These are phyloP conservation scores for Microsporum canis DNA, from an alignment of 2,329 filamentous ascomycete species.

Conservation along the genomic window DNA sequence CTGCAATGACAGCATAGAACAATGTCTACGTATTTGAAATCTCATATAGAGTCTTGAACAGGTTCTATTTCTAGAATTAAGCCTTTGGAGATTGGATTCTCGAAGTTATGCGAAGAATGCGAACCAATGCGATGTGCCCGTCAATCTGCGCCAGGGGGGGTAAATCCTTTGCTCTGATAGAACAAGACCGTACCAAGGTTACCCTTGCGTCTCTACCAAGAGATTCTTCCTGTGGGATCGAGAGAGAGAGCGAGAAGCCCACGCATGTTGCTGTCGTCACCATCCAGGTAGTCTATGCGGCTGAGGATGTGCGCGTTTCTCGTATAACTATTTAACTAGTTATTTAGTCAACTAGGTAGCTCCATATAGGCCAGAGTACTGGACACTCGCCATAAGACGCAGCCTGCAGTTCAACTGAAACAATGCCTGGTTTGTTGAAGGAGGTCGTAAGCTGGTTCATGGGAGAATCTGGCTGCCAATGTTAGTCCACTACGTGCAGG, in stretches of 20 bases:
- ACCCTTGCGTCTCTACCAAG: too few species aligned
- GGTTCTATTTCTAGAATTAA: not conserved
- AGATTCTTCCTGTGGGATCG: not conserved
- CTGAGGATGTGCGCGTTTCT: not conserved
- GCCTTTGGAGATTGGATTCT: not conserved
- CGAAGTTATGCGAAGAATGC: not conserved
- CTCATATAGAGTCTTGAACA: not conserved
- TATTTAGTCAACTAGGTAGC: not conserved
- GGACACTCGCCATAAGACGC: too few species aligned
- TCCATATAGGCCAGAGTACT: too few species aligned
- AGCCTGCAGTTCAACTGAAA: not conserved
- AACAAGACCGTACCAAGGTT: not conserved
- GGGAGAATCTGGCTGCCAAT: not conserved
- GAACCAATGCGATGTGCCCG: not conserved
- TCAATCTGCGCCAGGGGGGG: not conserved
- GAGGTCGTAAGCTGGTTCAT: not conserved
- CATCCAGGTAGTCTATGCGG: not conserved
- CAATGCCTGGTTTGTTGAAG: not conserved
- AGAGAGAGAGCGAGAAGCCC: not conserved
- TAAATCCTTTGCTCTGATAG: not conserved
- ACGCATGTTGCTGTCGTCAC: constrained; percentile 1
- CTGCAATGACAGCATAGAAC: not conserved
- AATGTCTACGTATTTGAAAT: not conserved
- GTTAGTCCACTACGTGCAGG: not conserved
- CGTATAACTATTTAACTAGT: not conserved